phyloP scores from a whole-genome alignment of 176 grass and related monocot species.

The Carex parvula region DNA sequence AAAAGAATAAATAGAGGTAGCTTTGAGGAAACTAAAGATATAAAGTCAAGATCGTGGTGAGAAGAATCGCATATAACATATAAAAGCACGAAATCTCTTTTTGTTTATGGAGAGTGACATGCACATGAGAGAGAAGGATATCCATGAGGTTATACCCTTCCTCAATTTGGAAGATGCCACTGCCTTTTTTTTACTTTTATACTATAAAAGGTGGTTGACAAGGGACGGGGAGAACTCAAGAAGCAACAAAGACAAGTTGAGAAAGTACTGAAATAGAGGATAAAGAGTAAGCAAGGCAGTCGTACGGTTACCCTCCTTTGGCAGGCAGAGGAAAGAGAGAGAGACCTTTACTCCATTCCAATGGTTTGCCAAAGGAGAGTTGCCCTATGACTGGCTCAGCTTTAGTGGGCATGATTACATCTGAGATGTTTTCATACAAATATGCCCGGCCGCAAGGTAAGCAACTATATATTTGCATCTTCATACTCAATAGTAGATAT shows the following conservation, averaged over 20 bases:
- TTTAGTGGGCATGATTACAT: background rate
- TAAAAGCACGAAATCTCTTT: slow-evolving; percentile 5
- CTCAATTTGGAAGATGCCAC: background rate
- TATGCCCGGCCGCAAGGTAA: background rate
- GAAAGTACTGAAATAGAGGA: background rate
- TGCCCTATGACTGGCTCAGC: slow-evolving; percentile 39
- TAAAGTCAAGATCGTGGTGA: slow-evolving; percentile 18
- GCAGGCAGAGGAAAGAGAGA: slow-evolving; percentile 6
- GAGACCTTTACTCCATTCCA: background rate
- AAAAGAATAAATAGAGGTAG: slow-evolving; percentile 9
- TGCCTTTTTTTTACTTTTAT: background rate
- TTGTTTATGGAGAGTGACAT: slow-evolving; percentile 10
- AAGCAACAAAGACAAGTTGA: background rate
- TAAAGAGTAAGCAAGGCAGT: slow-evolving; percentile 19
- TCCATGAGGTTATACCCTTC: slow-evolving; percentile 30
- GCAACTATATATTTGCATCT: too few species aligned
- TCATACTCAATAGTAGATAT: too few species aligned
- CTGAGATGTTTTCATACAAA: background rate
- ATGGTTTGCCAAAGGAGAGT: slow-evolving; percentile 42
- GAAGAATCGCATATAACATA: slow-evolving; percentile 9
- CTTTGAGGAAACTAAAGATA: slow-evolving; percentile 6
- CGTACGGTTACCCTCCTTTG: slow-evolving; percentile 31
- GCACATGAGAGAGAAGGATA: slow-evolving; percentile 13
- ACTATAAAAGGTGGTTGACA: slow-evolving; percentile 6
- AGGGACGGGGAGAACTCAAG: background rate